Evolutionary conservation across 2,329 filamentous ascomycete genomes (phyloP).

Genomic region (Thelonectria rubi): DNA sequence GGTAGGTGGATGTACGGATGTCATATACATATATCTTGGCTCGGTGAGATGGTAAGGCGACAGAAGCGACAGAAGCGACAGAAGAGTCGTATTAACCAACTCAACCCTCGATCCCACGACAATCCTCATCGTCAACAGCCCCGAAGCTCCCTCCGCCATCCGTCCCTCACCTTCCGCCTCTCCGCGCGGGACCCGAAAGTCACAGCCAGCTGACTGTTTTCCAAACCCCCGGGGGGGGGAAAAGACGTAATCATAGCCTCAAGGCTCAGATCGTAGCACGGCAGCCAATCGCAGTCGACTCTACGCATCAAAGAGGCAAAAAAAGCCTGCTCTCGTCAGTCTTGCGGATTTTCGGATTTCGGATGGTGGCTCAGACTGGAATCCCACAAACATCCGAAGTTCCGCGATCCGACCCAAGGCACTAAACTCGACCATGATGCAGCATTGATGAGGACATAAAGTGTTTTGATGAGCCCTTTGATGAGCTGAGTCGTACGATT

Average conservation of each 20-base stretch:
- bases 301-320: conserved; percentile 18
- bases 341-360: conserved; percentile 15
- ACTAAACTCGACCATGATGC: conserved; percentile 1
- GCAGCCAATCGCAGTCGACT: neutral
- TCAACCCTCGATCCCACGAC: no score
- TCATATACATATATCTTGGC: no score
- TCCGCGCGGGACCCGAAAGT: neutral
- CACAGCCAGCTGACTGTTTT: neutral
- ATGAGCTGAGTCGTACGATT: conserved; percentile 37
- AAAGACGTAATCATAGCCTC: conserved; percentile 1
- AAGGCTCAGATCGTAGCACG: neutral
- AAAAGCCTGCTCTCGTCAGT: neutral
- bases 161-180: conserved; percentile 3
- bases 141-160: no score
- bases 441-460: conserved; percentile 37
- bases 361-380: conserved; percentile 7
- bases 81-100: no score
- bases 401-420: conserved; percentile 12
- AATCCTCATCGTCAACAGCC: no score
- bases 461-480: conserved; percentile 40
- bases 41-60: no score
- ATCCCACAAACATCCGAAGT: conserved; percentile 17
- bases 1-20: neutral
- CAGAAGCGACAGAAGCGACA: no score
- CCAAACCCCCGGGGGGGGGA: no score